A percentile compares a stretch with the other conserved stretches of the same genome.
These are phyloP conservation scores for Sporothrix phasma DNA, from an alignment of 2,329 filamentous ascomycete species.

Conservation along the genomic window DNA sequence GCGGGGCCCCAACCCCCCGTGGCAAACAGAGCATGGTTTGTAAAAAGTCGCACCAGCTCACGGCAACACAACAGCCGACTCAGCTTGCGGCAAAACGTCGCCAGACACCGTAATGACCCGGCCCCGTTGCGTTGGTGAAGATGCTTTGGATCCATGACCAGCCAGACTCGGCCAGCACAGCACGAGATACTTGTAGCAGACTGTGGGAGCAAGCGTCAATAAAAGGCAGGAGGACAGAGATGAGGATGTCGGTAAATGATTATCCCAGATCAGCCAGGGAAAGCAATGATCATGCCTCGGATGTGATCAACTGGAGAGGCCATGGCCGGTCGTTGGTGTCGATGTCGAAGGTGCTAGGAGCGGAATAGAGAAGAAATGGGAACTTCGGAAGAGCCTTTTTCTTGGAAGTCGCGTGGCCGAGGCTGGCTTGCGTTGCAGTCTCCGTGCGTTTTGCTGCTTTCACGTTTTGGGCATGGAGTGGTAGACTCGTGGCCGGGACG, in stretches of 20 bases:
- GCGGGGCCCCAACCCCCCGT: conserved; percentile 46
- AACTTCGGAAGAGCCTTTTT: too few relatives aligned
- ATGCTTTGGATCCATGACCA: conserved; percentile 50
- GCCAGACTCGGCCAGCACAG: conserved; percentile 41
- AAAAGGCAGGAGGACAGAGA: conserved; percentile 41
- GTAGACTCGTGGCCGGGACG: background rate
- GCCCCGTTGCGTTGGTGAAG: conserved; percentile 46
- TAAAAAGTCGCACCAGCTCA: conserved; percentile 54
- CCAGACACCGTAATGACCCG: conserved; percentile 43
- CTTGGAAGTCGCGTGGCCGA: background rate
- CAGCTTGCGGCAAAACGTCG: conserved; percentile 39
- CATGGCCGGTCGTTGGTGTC: background rate
- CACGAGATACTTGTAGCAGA: conserved; percentile 46
- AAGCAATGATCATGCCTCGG: conserved; percentile 33
- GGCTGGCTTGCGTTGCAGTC: background rate
- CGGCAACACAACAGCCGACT: conserved; percentile 51
- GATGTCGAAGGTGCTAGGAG: conserved; percentile 12
- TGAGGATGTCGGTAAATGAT: conserved; percentile 39
- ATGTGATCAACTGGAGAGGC: conserved; percentile 18
- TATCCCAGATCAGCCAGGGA: conserved; percentile 46
- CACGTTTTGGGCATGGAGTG: background rate
- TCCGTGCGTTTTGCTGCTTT: background rate
- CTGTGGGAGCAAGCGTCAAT: conserved; percentile 36
- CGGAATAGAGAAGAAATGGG: background rate
- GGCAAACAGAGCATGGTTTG: conserved; percentile 49